phyloP scores from a whole-genome alignment of 192 early-diverging fungal genomes.

The Umbelopsis sp. region DNA sequence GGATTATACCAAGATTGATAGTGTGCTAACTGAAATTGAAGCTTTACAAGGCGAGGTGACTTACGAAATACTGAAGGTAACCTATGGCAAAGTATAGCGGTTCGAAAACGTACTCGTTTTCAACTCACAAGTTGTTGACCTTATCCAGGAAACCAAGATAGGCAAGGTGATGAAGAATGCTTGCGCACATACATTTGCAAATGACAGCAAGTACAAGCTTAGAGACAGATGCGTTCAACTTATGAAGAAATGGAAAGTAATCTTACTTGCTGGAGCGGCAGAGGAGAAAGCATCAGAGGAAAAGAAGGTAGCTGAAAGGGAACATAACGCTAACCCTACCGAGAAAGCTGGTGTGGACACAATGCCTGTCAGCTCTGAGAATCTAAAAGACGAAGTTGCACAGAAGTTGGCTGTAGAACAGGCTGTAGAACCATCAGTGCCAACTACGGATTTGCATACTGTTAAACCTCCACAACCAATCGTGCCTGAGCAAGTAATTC shows the following conservation, averaged over 20 bases:
- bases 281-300: not conserved
- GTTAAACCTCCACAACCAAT: not conserved
- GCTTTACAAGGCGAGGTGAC: constrained; percentile 22
- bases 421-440: not conserved
- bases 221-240: constrained; percentile 26
- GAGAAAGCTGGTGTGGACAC: not conserved
- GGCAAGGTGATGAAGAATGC: constrained; percentile 38
- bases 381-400: not conserved
- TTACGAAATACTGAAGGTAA: constrained; percentile 30
- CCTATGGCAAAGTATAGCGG: not conserved
- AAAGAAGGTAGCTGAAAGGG: not conserved
- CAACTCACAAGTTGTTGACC: not conserved
- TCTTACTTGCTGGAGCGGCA: constrained; percentile 15
- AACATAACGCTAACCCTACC: not conserved
- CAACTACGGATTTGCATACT: no score
- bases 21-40: constrained; percentile 29
- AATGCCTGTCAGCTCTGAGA: not conserved
- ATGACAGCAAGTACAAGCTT: constrained; percentile 21
- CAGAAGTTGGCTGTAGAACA: not conserved
- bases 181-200: constrained; percentile 25
- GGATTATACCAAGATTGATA: constrained; percentile 28
- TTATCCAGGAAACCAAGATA: constrained; percentile 36
- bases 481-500: not conserved
- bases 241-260: constrained; percentile 30
- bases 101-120: no score